Evolutionary conservation across 2,329 filamentous ascomycete species (phyloP), one percentile per base, ranked within the genome.

Genomic region (Atkinsonella hypoxylon): DNA sequence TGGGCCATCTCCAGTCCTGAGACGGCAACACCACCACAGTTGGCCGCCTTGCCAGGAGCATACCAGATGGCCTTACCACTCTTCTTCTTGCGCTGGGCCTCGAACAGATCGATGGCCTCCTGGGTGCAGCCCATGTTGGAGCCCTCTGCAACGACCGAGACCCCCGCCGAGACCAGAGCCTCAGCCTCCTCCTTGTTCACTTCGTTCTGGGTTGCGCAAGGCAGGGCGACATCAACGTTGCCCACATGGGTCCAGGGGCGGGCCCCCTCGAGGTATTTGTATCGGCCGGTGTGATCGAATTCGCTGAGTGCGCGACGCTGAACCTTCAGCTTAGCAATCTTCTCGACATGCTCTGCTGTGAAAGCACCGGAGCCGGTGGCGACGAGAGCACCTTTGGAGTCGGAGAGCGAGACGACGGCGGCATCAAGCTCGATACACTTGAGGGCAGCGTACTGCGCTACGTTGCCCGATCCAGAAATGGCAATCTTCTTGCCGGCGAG

Each of bases 121-220:
- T 93, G 89, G 34, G 90, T 96, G 78, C 89, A 96, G 57, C 93
- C 93, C 93, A 98, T 97, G 82, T 97, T 97, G 72, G 86, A 93
- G 51, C 93, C 93, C 75, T 98, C 93, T 52, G 93, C 93, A 58
- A 97, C 84, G 75, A 89, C 94, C 67, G 84, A 81, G 64, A 78
- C 79, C 59, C 91, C 91, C 53, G 78, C 79, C 47, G 77, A 77
- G 53, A 96, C 81, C 43, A 97, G 81, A 17, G 79, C 82, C 73
- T 88, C 76, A 49, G 90, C 93, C 77, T 98, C 93, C 62, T 93
- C 89, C 66, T 83, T 82, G 64, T 80, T 89, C 64, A 98, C 89
- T 75, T 98, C 93, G 77, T 98, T 98, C 78, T 98, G 90, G 54
- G 93, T 97, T 40, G 93, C 93, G 63, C 81, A 90, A 49, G 93